phyloP scores from a whole-genome alignment of 2,329 filamentous ascomycete species.

The Lecanicillium sp. region DNA sequence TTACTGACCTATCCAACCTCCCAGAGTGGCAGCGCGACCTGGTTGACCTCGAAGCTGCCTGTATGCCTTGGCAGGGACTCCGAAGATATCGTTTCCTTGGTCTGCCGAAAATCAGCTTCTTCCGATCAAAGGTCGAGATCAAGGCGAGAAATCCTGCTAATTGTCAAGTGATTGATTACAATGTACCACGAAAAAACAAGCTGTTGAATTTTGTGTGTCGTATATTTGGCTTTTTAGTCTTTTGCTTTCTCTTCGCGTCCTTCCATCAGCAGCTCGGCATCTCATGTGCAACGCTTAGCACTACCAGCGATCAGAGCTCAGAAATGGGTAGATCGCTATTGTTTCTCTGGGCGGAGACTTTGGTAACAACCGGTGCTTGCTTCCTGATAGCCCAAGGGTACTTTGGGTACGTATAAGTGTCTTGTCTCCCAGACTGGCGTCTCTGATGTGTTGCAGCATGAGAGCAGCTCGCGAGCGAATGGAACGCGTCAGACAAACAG shows the following conservation, averaged over 20 bases:
- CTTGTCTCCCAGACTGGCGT: not conserved
- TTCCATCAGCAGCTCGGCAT: slow-evolving; percentile 9
- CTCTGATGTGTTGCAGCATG: slow-evolving; percentile 9
- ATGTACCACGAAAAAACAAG: not conserved
- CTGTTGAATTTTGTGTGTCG: slow-evolving; percentile 1
- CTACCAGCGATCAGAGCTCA: not conserved
- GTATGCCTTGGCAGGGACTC: not conserved
- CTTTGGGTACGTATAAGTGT: slow-evolving; percentile 10
- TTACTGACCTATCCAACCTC: not conserved
- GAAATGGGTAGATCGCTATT: not conserved
- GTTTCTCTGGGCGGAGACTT: slow-evolving; percentile 9
- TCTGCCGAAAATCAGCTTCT: not conserved
- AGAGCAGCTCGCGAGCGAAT: slow-evolving; percentile 15
- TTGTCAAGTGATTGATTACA: slow-evolving; percentile 13
- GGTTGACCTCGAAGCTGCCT: slow-evolving; percentile 5
- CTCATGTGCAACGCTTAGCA: slow-evolving; percentile 1
- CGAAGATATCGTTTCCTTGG: not conserved
- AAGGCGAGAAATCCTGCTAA: slow-evolving; percentile 13
- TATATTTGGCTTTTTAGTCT: slow-evolving; percentile 8
- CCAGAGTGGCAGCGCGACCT: not conserved
- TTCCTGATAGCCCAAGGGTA: slow-evolving; percentile 17
- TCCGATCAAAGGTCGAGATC: slow-evolving; percentile 14
- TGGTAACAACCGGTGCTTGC: slow-evolving; percentile 6
- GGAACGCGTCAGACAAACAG: slow-evolving; percentile 13
- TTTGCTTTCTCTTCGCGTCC: slow-evolving; percentile 8